Evolutionary conservation across 139 green algal genomes (phyloP), one percentile per base, ranked within the genome.

Genomic region (Chlorella vulgaris): DNA sequence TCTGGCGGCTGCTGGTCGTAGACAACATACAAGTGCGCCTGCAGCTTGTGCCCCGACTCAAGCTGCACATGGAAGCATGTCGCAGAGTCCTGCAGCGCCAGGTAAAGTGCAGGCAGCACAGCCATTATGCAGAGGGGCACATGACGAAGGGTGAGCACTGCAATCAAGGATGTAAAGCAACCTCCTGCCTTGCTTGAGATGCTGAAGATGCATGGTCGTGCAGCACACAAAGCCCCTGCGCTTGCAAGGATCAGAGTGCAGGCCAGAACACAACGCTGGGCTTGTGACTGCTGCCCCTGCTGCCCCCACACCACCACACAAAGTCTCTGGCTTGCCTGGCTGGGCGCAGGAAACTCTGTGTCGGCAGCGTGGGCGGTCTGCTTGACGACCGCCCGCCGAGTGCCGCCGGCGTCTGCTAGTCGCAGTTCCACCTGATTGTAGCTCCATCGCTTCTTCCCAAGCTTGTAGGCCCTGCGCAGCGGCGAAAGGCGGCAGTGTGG

Each of bases 371-470:
- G 39, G 2, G 73, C 39, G 26, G 73, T 39, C 73, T 88, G 82
- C 53, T 66, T 76, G 26, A 87, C 74, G 0, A 4, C 15, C 7
- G 82, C 73, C 24, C 60, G 18, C 18, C 53, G 67, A 18, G 38
- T 63, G 22, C 74, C 74, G n/a, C 62, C 76, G 4, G 68, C 60
- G 24, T 90, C 75, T 0, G 13, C n/a, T 1, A 91, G 35, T 24
- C 55, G 4, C 35, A 93, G 69, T 51, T 90, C 83, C 38, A 87
- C 75, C 31, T 78, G 71, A 50, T 50, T 93, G 84, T 93, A 94
- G 4, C 81, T 88, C 83, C 90, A 94, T 13, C 92, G 86, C 71
- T 76, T 60, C 69, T 92, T 94, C 18, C 90, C 90, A 31, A 94
- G 86, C 82, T 94, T 94, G 81, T 94, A 94, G 4, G 86, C 86